These are phyloP conservation scores for Dillenia turbinata DNA, from an alignment of 164 flowering plant species.

Conservation along the genomic window DNA sequence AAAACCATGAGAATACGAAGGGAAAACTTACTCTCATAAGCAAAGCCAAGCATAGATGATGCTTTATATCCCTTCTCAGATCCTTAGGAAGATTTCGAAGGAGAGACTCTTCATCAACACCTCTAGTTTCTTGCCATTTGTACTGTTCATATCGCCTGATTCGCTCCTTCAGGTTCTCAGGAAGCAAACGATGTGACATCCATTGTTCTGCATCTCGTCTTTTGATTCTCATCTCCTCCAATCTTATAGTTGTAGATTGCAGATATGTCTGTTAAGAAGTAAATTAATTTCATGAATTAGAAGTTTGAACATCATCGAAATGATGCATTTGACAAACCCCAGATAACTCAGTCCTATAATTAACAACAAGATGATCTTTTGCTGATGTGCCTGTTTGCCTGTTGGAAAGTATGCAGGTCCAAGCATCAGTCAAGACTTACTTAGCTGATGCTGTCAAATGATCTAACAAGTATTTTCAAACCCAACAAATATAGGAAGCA, in stretches of 20 bases:
- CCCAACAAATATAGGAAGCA: too few species aligned
- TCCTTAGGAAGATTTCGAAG: constrained; percentile 55
- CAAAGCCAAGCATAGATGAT: constrained; percentile 52
- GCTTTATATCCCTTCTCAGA: constrained; percentile 60
- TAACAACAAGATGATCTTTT: too few species aligned
- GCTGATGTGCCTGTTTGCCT: too few species aligned
- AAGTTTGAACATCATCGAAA: too few species aligned
- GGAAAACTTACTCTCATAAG: constrained; percentile 41
- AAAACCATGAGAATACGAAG: neutral
- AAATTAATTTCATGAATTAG: too few species aligned
- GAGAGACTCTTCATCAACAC: constrained; percentile 57
- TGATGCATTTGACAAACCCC: too few species aligned
- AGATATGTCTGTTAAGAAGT: constrained; percentile 42
- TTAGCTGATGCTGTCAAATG: too few species aligned
- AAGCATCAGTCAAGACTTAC: too few species aligned
- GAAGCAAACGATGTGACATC: constrained; percentile 70
- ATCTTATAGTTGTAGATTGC: constrained; percentile 51
- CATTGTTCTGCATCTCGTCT: constrained; percentile 68
- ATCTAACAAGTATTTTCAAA: too few species aligned
- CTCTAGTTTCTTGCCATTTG: constrained; percentile 68
- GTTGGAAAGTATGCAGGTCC: too few species aligned
- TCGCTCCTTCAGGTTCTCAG: constrained; percentile 46
- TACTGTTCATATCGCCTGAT: constrained; percentile 57
- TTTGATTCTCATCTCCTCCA: constrained; percentile 68
- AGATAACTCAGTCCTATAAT: too few species aligned